Base-by-base conservation (phyloP, 2,329 filamentous ascomycete species). In the Decorospora gaudefroyi region DNA sequence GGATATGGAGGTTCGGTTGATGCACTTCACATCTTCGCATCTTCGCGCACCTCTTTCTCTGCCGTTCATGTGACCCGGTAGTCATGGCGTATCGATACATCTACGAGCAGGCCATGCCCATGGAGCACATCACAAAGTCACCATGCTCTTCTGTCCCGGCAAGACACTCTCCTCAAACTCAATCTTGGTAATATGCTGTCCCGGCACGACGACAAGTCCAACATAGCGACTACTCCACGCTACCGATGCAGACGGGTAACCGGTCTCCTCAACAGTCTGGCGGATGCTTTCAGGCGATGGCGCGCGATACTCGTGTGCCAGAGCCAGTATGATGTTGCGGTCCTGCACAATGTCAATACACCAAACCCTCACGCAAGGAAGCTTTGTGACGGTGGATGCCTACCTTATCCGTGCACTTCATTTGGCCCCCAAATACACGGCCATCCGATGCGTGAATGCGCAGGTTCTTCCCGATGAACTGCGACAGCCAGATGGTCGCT, bases 341-440 rank as follows among this genome's bases (percentile, higher is more conserved):
- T 96, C 88, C 90, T 95, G 57, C 4, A 28, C 3, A 28, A 22
- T 36, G 43, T 51, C 19, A 51, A 31, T 6, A 19, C 11, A 21
- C 9, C 21, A 17, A 17, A 27, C 5, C 22, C 22, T n/a, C 8
- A 36, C 23, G 11, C 23, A 23, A 26, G 22, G 27, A 26, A 3
- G 10, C 22, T 6, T 4, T 7, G 29, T 10, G 16, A 32, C 17
- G 10, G 13, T 4, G 5, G 45, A 32, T 28, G 11, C 77, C 81
- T 36, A 95, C 90, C 47, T 87, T 84, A 75, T 99, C 93, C 19
- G 91, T 96, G 75, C 93, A 99, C 72, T 95, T 96, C 74, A 99
- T 88, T 53, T 84, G 80, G 13, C 93, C 93, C 42, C 90, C 83
- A 70, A 97, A 99, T 69, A 96, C 84, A 48, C 93, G 88, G 11